These are phyloP conservation scores for Yueomyces sp. DNA, from an alignment of 805 yeast genomes.

Conservation along the genomic window DNA sequence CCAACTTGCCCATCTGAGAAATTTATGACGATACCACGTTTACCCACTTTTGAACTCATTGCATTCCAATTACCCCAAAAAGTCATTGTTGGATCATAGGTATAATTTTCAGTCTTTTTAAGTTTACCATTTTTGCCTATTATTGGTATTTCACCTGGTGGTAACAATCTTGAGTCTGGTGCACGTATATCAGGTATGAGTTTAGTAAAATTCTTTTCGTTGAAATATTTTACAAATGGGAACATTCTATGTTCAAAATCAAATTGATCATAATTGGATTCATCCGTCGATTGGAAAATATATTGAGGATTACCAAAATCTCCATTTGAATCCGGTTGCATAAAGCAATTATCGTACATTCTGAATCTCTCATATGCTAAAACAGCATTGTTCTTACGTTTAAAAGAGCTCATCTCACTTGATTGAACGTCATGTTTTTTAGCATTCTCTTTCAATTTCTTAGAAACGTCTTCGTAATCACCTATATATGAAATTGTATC, in stretches of 20 bases:
- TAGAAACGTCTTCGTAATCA: conserved; percentile 2
- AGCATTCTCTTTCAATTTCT: conserved; percentile 1
- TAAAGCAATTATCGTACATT: conserved; percentile 10
- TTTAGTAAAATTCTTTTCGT: conserved; percentile 4
- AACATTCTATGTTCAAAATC: conserved; percentile 15
- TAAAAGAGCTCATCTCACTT: conserved; percentile 1
- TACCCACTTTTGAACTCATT: conserved; percentile 5
- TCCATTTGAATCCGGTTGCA: conserved; percentile 1
- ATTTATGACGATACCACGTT: conserved; percentile 12
- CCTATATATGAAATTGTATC: conserved; percentile 3
- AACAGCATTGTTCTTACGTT: conserved; percentile 4
- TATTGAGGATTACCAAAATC: background rate
- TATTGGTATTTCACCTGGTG: conserved; percentile 6
- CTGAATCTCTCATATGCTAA: conserved; percentile 9
- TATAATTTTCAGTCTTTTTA: background rate
- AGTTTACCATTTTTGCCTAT: background rate
- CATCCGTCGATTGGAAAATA: background rate
- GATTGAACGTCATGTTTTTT: background rate
- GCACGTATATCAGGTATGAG: conserved; percentile 7
- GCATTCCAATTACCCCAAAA: conserved; percentile 10
- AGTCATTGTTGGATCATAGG: conserved; percentile 5
- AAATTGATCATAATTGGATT: conserved; percentile 5
- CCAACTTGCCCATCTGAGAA: conserved; percentile 18
- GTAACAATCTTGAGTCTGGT: conserved; percentile 3
- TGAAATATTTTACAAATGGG: conserved; percentile 8